Conservation (phyloP, 2,329 filamentous ascomycete genomes). For the Ilyonectria sp. region DNA sequence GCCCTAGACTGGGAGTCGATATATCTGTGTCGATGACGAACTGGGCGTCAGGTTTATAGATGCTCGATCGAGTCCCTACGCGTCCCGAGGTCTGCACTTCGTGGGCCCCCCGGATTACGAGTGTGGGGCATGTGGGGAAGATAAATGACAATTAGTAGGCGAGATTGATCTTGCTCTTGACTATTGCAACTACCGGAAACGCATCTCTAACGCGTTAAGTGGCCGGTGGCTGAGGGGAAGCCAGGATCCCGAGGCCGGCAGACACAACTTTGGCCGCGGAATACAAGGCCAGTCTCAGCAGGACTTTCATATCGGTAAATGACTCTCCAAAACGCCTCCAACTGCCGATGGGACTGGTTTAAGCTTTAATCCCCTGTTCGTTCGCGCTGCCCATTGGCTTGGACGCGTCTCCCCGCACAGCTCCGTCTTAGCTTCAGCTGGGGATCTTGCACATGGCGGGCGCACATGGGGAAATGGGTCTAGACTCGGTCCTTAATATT, state of each 20-base stretch:
- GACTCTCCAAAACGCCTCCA: background rate
- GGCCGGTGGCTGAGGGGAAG: background rate
- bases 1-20: background rate
- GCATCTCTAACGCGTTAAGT: background rate
- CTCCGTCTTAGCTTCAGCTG: background rate
- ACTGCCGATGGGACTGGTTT: background rate
- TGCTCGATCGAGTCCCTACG: too few relatives aligned
- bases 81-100: too few relatives aligned
- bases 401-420: background rate
- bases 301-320: background rate
- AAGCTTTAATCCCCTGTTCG: background rate
- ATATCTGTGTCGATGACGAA: background rate
- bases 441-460: background rate
- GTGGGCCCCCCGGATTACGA: too few relatives aligned
- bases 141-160: background rate
- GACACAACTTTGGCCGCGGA: background rate
- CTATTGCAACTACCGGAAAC: background rate
- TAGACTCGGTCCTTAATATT: background rate
- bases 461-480: background rate
- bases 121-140: background rate
- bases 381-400: background rate
- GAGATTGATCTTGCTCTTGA: background rate
- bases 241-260: background rate
- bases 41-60: background rate
- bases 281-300: background rate